Evolutionary conservation across 1,284 basidiomycete genomes (phyloP).

Genomic region (Austropuccinia psidii): DNA sequence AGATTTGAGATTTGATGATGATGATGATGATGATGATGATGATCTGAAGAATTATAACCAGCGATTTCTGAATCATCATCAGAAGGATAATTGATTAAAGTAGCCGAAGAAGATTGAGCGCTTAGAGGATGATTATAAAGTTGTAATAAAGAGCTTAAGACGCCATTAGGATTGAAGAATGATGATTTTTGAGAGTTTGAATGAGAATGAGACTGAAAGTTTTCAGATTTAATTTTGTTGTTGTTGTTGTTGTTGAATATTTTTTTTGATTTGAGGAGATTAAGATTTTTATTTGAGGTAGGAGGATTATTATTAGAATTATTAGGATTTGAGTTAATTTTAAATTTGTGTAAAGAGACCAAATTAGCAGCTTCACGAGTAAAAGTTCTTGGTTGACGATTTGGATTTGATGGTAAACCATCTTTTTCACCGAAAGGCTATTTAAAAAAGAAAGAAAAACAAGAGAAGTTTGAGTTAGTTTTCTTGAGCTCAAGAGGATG

Average conservation of each 20-base stretch:
- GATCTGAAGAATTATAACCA: not conserved
- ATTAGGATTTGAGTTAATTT: not conserved
- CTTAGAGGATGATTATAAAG: slow-evolving; percentile 31
- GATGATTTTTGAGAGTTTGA: not conserved
- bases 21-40: not conserved
- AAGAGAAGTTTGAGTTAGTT: too few species aligned
- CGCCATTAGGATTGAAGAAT: not conserved
- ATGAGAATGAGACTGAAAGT: not conserved
- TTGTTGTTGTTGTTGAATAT: too few species aligned
- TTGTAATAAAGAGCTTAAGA: slow-evolving; percentile 22
- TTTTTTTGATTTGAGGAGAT: not conserved
- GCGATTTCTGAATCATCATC: slow-evolving; percentile 27
- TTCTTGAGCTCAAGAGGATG: not conserved
- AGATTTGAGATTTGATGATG: not conserved
- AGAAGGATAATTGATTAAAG: slow-evolving; percentile 22
- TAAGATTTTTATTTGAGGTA: not conserved
- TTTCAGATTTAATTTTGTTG: not conserved
- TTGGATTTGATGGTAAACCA: slow-evolving; percentile 31
- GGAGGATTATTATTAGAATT: not conserved
- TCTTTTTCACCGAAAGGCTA: slow-evolving; percentile 35
- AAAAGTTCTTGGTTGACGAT: slow-evolving; percentile 28
- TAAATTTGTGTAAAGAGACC: slow-evolving; percentile 34
- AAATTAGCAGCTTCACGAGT: slow-evolving; percentile 34
- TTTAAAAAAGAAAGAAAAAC: not conserved
- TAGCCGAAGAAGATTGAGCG: slow-evolving; percentile 31